Evolutionary conservation across 495 filamentous ascomycete genomes (phyloP).

Genomic region (Rusavskia elegans): DNA sequence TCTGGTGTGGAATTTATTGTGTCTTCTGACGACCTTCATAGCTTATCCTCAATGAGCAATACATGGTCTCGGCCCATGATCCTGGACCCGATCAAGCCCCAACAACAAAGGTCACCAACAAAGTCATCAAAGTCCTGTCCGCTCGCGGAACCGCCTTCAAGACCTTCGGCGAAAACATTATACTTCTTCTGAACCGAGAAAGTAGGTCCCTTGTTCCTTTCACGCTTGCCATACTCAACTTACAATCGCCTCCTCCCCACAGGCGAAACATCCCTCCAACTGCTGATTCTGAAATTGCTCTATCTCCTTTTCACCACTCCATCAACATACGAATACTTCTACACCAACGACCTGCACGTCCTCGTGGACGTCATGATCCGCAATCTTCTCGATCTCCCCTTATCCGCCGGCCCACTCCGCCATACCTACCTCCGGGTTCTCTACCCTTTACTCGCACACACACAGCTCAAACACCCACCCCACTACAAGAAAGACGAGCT

Average conservation of each 20-base stretch:
- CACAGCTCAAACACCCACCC: constrained; percentile 68
- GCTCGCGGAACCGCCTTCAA: constrained; percentile 65
- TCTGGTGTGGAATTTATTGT: background rate
- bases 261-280: constrained; percentile 76
- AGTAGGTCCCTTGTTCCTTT: constrained; percentile 25
- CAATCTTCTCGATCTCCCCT: constrained; percentile 82
- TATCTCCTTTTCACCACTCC: constrained; percentile 88
- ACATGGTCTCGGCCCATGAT: constrained; percentile 63
- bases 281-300: constrained; percentile 86
- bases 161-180: constrained; percentile 96
- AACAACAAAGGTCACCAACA: constrained; percentile 57
- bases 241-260: background rate
- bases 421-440: constrained; percentile 98
- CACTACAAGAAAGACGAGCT: constrained; percentile 90
- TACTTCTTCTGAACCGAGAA: constrained; percentile 89
- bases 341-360: constrained; percentile 90
- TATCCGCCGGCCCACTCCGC: constrained; percentile 60
- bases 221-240: too few species aligned
- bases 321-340: constrained; percentile 92
- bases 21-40: constrained; percentile 21
- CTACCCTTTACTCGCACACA: constrained; percentile 78
- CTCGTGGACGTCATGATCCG: constrained; percentile 92
- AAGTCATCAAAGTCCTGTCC: constrained; percentile 78
- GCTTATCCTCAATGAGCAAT: constrained; percentile 96
- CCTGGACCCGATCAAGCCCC: constrained; percentile 24